Percentiles rank a stretch among this genome's conserved stretches.
Conservation (phyloP, 768 basidiomycete genomes). For the Auriscalpium vulgare region DNA sequence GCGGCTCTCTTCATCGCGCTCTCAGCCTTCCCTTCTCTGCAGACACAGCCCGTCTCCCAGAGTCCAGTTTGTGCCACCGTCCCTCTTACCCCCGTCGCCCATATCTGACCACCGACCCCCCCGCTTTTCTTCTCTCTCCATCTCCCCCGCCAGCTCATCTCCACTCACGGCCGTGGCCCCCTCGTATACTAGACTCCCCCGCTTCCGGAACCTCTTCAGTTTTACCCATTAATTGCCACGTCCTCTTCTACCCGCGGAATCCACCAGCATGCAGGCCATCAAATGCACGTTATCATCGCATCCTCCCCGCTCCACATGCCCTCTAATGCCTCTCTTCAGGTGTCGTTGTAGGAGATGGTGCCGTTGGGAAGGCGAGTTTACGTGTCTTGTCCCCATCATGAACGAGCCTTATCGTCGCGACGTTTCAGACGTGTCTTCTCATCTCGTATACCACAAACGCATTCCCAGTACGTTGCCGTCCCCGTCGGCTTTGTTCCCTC, state of each 20-base stretch:
- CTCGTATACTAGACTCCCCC: neutral
- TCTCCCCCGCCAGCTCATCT: too few relatives aligned
- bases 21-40: neutral
- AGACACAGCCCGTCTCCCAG: neutral
- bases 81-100: too few relatives aligned
- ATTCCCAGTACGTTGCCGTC: slow-evolving; percentile 63
- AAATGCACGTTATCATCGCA: slow-evolving; percentile 55
- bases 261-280: slow-evolving; percentile 71
- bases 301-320: slow-evolving; percentile 1
- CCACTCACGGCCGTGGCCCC: neutral
- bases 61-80: too few relatives aligned
- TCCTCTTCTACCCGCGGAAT: neutral
- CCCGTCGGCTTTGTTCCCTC: neutral
- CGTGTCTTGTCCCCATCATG: slow-evolving; percentile 8
- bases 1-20: neutral
- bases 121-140: too few relatives aligned
- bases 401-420: slow-evolving; percentile 15
- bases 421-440: slow-evolving; percentile 83
- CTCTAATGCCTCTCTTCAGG: slow-evolving; percentile 42
- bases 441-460: slow-evolving; percentile 99
- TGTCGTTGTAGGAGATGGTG: slow-evolving; percentile 98
- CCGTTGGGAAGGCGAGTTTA: slow-evolving; percentile 82
- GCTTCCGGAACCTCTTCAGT: neutral
- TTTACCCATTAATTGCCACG: neutral
- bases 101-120: too few relatives aligned